Evolutionary conservation across 1,139 yeast genomes (phyloP).

Genomic region (Yamadazyma songkhlaensis): DNA sequence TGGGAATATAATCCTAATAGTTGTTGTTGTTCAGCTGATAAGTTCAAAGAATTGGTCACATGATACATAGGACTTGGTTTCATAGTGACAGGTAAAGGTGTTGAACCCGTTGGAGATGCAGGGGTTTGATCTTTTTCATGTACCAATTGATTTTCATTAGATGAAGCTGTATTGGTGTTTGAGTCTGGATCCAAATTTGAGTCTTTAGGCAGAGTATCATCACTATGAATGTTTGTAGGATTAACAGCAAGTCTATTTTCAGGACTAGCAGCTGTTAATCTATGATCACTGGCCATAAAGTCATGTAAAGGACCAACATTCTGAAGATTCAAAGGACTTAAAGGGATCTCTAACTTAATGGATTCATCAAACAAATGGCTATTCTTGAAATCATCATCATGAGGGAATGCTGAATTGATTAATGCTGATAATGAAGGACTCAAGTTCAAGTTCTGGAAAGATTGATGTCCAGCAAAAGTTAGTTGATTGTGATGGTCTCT

Average conservation of each 20-base stretch:
- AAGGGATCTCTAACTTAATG: constrained; percentile 20
- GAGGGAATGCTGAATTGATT: constrained; percentile 42
- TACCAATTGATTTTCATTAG: background rate
- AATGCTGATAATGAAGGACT: constrained; percentile 47
- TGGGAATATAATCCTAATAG: constrained; percentile 33
- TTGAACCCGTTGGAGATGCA: constrained; percentile 2
- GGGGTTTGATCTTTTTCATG: background rate
- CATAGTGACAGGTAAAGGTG: constrained; percentile 6
- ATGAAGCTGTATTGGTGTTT: background rate
- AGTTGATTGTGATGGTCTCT: constrained; percentile 1
- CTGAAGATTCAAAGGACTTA: constrained; percentile 32
- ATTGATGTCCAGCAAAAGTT: constrained; percentile 5
- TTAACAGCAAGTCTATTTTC: background rate
- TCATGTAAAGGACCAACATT: constrained; percentile 12
- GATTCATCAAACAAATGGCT: constrained; percentile 12
- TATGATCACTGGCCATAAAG: constrained; percentile 1
- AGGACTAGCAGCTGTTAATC: constrained; percentile 2
- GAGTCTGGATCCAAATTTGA: background rate
- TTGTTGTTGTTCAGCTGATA: constrained; percentile 30
- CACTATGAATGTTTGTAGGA: constrained; percentile 6
- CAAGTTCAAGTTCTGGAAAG: constrained; percentile 18
- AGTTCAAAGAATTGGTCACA: constrained; percentile 4
- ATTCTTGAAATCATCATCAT: constrained; percentile 19
- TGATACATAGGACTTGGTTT: constrained; percentile 5
- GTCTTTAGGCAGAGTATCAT: constrained; percentile 1